These are phyloP conservation scores for Lentinula raphanica DNA, from an alignment of 768 basidiomycete species.

Conservation along the genomic window DNA sequence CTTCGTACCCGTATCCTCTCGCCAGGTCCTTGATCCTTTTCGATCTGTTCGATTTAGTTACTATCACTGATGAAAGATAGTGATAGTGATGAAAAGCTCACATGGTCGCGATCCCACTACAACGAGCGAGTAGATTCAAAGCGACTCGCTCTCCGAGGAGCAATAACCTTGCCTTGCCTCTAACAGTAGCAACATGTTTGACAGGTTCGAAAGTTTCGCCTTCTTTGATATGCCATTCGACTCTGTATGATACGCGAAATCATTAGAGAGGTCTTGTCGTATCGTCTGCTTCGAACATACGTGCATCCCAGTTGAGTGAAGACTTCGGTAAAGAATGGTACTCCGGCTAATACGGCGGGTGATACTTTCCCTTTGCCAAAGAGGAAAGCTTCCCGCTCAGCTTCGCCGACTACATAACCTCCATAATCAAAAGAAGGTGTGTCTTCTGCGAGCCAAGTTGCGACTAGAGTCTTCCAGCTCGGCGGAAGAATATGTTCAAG, in stretches of 20 bases:
- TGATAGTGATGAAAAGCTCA: slow-evolving; percentile 29
- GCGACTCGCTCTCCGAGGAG: slow-evolving; percentile 91
- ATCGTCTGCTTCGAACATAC: slow-evolving; percentile 45
- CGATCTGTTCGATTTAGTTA: slow-evolving; percentile 48
- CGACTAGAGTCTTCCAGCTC: slow-evolving; percentile 82
- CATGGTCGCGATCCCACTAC: slow-evolving; percentile 96
- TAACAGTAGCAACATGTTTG: slow-evolving; percentile 85
- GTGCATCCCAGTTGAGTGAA: slow-evolving; percentile 85
- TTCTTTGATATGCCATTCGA: slow-evolving; percentile 91
- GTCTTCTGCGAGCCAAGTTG: slow-evolving; percentile 86
- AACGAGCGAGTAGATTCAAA: slow-evolving; percentile 88
- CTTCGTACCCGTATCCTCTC: slow-evolving; percentile 70
- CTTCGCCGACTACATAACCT: slow-evolving; percentile 94
- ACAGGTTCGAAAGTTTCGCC: slow-evolving; percentile 77
- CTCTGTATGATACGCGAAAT: slow-evolving; percentile 42
- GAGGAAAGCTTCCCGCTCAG: slow-evolving; percentile 76
- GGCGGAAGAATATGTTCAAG: slow-evolving; percentile 82
- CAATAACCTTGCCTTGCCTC: slow-evolving; percentile 81
- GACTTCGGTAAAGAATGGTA: slow-evolving; percentile 92
- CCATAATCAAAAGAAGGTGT: slow-evolving; percentile 95
- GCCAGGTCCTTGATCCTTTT: slow-evolving; percentile 78
- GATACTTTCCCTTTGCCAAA: slow-evolving; percentile 81
- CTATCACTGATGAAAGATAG: background rate
- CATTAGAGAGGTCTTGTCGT: background rate
- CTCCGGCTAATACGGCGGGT: slow-evolving; percentile 86